Base-by-base conservation (phyloP, 2,329 filamentous ascomycete genomes). In the Colletotrichum euphorbiae region DNA sequence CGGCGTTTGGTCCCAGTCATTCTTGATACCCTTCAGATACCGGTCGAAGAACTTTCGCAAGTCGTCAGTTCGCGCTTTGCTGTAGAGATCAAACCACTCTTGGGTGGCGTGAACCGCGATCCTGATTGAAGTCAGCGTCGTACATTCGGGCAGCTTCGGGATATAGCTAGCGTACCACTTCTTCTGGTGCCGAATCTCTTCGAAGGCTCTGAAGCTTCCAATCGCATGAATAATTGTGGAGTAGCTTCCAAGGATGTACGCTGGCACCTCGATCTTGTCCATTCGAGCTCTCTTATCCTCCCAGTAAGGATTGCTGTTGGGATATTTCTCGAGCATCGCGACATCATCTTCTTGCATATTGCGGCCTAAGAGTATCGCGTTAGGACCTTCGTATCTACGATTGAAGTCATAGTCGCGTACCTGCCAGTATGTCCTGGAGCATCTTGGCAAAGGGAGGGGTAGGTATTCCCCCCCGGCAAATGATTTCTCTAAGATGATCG, bases 1-100 rank as follows among this genome's bases (percentile, higher is more conserved):
- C 11, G 71, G 67, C 15, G 72, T 73, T 12, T 67, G 17, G 21
- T 72, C 70, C 70, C 72, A 74, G 3, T 48, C 70, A 43, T 71
- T 66, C 1, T 66, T 21, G 21, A 55, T 21, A 5, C 9, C 57
- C 31, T 50, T 66, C 6, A 66, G 28, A 43, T 72, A 74, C 3
- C 46, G 61, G 40, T 72, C 70, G 19, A 72, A 73, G 68, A 61
- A 74, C 51, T 46, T 31, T 12, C 71, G 71, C 3, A 76, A 52
- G 8, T 77, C 73, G 17, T 75, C 70, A 0, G 45, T 73, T 1
- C 67, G 46, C 5, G 70, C 61, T 2, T 57, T 36, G 7, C 36
- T 64, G 56, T 76, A 77, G 0, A 77, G n/a, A 48, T 77, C 75
- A 28, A 72, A 67, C 74, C 75, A 76, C 40, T 77, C 75, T 38